These are phyloP conservation scores for Botrytis paeoniae DNA, from an alignment of 2,329 filamentous ascomycete genomes.

Conservation along the genomic window DNA sequence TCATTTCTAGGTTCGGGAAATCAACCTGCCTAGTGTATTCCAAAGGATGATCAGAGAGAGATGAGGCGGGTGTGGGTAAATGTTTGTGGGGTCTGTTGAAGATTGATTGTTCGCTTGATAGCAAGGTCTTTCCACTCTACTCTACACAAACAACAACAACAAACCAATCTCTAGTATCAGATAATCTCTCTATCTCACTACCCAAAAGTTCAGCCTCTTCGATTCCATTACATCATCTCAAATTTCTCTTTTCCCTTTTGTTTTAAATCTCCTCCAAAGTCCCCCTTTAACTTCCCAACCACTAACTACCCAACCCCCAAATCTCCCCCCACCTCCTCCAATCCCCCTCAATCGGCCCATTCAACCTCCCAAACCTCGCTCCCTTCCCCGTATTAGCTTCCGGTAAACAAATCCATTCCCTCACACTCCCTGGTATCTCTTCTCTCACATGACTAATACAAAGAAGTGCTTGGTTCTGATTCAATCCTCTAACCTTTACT, in stretches of 20 bases:
- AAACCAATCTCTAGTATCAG: background rate
- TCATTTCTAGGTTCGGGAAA: background rate
- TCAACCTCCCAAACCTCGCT: constrained; percentile 63
- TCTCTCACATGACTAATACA: constrained; percentile 89
- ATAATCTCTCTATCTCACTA: background rate
- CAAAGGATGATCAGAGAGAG: too few relatives aligned
- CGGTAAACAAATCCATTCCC: constrained; percentile 84
- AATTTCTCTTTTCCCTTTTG: background rate
- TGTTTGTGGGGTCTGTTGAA: background rate
- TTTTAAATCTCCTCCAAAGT: background rate
- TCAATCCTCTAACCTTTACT: constrained; percentile 59
- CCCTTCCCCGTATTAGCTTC: constrained; percentile 62
- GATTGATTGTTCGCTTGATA: background rate
- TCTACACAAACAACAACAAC: background rate
- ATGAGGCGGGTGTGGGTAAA: accelerated
- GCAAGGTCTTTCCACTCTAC: background rate
- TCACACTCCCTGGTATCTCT: constrained; percentile 79
- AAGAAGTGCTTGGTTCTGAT: constrained; percentile 74
- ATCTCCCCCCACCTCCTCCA: constrained; percentile 61
- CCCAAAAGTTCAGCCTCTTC: background rate
- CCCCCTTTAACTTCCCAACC: background rate
- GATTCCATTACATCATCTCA: background rate
- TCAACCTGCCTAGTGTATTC: background rate
- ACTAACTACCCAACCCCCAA: constrained; percentile 44
- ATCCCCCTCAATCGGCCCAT: constrained; percentile 58